phyloP scores from a whole-genome alignment of 345 rosid species.

The Melaleuca alternifolia region DNA sequence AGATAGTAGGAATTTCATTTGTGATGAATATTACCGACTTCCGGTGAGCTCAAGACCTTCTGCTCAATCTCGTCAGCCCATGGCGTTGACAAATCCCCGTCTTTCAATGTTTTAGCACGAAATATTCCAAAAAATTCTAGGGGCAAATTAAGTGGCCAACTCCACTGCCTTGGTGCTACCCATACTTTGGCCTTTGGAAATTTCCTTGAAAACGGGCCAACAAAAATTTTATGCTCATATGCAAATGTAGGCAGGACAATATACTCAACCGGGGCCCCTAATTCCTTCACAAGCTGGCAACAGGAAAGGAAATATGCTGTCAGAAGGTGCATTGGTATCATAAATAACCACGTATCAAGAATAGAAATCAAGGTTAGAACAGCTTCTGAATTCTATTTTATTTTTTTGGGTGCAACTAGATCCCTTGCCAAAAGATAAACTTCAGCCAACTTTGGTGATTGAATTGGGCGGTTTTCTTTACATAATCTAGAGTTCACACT shows the following conservation, averaged over 20 bases:
- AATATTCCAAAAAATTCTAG: conserved; percentile 92
- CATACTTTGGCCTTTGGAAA: conserved; percentile 80
- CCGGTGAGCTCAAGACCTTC: conserved; percentile 87
- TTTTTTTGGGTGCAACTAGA: background rate
- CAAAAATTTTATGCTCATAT: conserved; percentile 94
- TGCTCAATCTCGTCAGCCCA: conserved; percentile 93
- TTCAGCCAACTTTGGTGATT: background rate
- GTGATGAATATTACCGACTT: conserved; percentile 60
- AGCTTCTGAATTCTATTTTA: background rate
- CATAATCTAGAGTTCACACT: background rate
- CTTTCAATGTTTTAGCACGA: conserved; percentile 64
- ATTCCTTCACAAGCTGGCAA: conserved; percentile 74
- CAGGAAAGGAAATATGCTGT: background rate
- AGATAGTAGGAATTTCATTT: background rate
- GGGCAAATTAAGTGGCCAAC: conserved; percentile 94
- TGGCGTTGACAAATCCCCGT: conserved; percentile 64
- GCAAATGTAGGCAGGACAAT: conserved; percentile 91
- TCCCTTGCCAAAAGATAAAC: background rate
- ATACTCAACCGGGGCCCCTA: conserved; percentile 78
- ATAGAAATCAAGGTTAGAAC: background rate
- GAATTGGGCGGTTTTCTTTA: background rate
- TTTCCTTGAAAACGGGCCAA: conserved; percentile 92
- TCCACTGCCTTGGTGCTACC: conserved; percentile 99
- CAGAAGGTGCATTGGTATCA: background rate
- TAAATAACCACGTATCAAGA: background rate